Evolutionary conservation across 176 grass and related monocot genomes (phyloP).

Genomic region (Cenchrus americanus): DNA sequence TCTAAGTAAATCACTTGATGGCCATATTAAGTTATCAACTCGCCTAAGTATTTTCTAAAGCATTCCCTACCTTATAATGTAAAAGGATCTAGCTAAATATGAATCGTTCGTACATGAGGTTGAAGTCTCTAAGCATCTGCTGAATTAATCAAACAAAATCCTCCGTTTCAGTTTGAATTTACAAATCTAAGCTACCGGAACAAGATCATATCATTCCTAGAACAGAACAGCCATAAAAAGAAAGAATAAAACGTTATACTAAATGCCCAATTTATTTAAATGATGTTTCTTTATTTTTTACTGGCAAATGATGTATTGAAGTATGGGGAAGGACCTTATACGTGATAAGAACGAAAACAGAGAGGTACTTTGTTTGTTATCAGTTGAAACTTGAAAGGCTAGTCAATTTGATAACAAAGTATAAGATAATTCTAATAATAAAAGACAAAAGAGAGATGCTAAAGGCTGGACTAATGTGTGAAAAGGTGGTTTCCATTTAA

Average conservation of each 20-base stretch:
- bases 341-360: neutral
- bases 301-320: slow-evolving; percentile 19
- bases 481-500: slow-evolving; percentile 16
- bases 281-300: neutral
- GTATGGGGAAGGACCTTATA: neutral
- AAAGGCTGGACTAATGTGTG: slow-evolving; percentile 4
- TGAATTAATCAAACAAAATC: slow-evolving; percentile 1
- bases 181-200: neutral
- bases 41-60: neutral
- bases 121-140: neutral
- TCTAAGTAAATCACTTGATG: slow-evolving; percentile 8
- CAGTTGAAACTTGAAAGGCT: neutral
- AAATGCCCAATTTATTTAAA: neutral
- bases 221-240: neutral
- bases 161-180: slow-evolving; percentile 11
- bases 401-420: slow-evolving; percentile 18
- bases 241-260: neutral
- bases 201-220: neutral
- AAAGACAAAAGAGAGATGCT: neutral
- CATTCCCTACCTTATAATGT: neutral
- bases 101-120: neutral
- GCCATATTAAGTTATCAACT: neutral
- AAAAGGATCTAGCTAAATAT: neutral
- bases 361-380: neutral
- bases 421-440: neutral